Conservation (phyloP, 176 grass and related monocot genomes). For the Triticum dicoccoides region DNA sequence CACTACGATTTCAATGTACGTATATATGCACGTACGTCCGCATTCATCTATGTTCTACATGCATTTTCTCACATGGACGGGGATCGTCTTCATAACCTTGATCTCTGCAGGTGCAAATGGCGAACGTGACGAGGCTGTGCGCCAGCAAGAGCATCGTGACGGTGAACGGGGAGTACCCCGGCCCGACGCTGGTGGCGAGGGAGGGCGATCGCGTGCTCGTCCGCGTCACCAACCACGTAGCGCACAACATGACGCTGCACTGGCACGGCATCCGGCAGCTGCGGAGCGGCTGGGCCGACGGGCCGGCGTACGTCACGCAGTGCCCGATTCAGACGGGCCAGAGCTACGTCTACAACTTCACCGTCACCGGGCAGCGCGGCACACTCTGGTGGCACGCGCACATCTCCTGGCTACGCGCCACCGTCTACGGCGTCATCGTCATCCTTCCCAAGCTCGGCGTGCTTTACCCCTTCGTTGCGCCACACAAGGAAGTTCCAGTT, state of each 20-base stretch:
- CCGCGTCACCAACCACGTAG: slow-evolving; percentile 44
- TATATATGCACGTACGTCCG: background rate
- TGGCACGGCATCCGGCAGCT: slow-evolving; percentile 66
- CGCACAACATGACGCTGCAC: slow-evolving; percentile 53
- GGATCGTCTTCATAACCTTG: background rate
- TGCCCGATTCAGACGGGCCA: slow-evolving; percentile 58
- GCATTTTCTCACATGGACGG: background rate
- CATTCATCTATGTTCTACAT: too few species aligned
- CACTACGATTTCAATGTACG: slow-evolving; percentile 7
- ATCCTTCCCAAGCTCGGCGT: slow-evolving; percentile 22
- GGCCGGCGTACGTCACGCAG: slow-evolving; percentile 62
- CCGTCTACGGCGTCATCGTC: slow-evolving; percentile 51
- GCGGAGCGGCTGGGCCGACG: slow-evolving; percentile 52
- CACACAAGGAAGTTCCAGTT: slow-evolving; percentile 24
- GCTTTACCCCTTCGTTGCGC: slow-evolving; percentile 28
- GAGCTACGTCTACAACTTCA: slow-evolving; percentile 40
- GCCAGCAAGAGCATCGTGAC: slow-evolving; percentile 66
- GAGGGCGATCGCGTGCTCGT: slow-evolving; percentile 47
- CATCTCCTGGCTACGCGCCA: slow-evolving; percentile 42
- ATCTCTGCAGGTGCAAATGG: slow-evolving; percentile 28
- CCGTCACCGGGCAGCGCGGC: slow-evolving; percentile 47
- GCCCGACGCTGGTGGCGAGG: slow-evolving; percentile 47
- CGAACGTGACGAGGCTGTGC: slow-evolving; percentile 69
- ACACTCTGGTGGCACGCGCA: slow-evolving; percentile 65
- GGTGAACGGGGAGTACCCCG: slow-evolving; percentile 67